phyloP scores from a whole-genome alignment of 441 rosid species.

The Populus hybrid region DNA sequence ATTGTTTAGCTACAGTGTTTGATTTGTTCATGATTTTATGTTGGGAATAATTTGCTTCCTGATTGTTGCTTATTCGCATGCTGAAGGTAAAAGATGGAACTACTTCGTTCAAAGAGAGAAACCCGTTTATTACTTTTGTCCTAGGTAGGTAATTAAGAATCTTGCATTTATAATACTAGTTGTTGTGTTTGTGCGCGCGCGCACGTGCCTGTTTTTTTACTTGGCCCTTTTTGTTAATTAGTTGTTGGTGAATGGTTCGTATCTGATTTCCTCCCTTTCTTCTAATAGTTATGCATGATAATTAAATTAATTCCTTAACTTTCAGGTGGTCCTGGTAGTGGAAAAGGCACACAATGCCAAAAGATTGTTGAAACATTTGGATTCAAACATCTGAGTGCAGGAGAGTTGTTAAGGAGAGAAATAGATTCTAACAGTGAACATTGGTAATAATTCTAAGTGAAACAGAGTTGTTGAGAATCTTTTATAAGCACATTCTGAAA shows the following conservation, averaged over 20 bases:
- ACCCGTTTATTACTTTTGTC: slow-evolving; percentile 76
- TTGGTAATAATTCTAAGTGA: slow-evolving; percentile 39
- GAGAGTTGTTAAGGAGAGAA: slow-evolving; percentile 84
- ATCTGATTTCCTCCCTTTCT: neutral
- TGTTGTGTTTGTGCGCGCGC: neutral
- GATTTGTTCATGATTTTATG: neutral
- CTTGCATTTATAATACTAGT: neutral
- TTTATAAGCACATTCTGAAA: neutral
- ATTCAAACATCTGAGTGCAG: slow-evolving; percentile 86
- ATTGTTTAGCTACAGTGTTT: neutral
- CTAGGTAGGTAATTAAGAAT: slow-evolving; percentile 42
- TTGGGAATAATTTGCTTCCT: slow-evolving; percentile 12
- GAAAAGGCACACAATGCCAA: slow-evolving; percentile 89
- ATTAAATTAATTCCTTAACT: neutral
- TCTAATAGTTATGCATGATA: neutral
- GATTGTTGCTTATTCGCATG: slow-evolving; percentile 28
- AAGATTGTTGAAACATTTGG: slow-evolving; percentile 66
- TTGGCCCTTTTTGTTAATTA: no score
- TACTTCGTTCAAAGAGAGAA: slow-evolving; percentile 33
- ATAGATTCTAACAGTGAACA: slow-evolving; percentile 69
- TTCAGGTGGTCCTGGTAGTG: slow-evolving; percentile 95
- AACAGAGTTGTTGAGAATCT: neutral
- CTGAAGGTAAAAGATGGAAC: slow-evolving; percentile 35
- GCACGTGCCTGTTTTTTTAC: neutral
- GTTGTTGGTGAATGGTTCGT: neutral